Evolutionary conservation across 1,139 yeast genomes (phyloP).

Genomic region (Lodderomyces elongisporus): DNA sequence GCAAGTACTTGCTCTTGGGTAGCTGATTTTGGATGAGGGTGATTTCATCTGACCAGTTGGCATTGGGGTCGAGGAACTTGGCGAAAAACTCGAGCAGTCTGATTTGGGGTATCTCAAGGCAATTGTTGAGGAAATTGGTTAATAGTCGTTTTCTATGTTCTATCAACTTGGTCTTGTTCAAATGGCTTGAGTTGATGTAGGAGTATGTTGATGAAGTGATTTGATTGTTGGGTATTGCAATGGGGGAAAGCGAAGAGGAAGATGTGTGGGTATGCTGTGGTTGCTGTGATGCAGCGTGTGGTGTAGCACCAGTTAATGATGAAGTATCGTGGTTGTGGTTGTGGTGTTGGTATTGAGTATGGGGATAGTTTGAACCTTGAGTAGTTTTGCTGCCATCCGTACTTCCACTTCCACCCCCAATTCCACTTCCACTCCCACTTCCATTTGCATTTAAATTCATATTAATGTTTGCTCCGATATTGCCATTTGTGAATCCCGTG

Average conservation of each 20-base stretch:
- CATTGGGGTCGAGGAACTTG: constrained; percentile 79
- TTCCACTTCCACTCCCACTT: not conserved
- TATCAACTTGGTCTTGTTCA: constrained; percentile 37
- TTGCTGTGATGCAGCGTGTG: not conserved
- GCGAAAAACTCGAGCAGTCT: constrained; percentile 60
- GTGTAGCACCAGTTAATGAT: constrained; percentile 1
- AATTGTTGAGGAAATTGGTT: constrained; percentile 71
- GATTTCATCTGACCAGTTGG: constrained; percentile 65
- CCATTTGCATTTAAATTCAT: not conserved
- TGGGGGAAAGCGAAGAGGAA: constrained; percentile 6
- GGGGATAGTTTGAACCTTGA: not conserved
- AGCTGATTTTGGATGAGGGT: constrained; percentile 33
- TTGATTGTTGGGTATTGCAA: constrained; percentile 2
- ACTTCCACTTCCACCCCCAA: constrained; percentile 4
- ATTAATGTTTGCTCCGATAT: not conserved
- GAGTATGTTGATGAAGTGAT: constrained; percentile 21
- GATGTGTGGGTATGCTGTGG: constrained; percentile 4
- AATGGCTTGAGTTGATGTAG: constrained; percentile 42
- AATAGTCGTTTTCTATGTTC: constrained; percentile 74
- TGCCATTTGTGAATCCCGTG: constrained; percentile 3
- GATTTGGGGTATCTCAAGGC: constrained; percentile 54
- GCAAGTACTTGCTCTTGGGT: constrained; percentile 37
- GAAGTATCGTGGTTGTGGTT: too few species aligned
- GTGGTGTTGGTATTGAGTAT: too few species aligned
- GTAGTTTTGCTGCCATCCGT: not conserved